Base-by-base conservation (phyloP, 139 green algal species). In the Micractinium sp. region DNA sequence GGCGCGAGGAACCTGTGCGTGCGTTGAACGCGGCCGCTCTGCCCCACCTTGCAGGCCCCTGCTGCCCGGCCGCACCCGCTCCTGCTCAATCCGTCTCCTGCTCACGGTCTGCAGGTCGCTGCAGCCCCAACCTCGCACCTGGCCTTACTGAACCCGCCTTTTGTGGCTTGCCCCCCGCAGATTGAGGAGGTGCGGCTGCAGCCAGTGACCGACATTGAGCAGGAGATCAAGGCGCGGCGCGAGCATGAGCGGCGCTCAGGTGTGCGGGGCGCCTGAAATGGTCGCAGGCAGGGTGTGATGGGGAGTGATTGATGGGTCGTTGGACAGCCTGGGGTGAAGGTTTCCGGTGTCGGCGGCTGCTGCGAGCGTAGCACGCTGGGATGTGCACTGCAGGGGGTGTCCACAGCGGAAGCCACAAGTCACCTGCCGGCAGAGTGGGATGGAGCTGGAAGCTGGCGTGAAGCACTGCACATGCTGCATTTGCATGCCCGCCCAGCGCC, bases 161-260 rank as follows among this genome's bases (percentile, higher is more conserved):
- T 85, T n/a, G 14, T 33, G 56, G 20, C 0, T 41, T 3, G 9
- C 47, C 47, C 47, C 47, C 7, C 47, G 92, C 94, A 98, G 90
- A 88, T 95, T 39, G 89, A 93, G 60, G 85, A 92, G 89, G 91
- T 94, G 38, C 71, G 60, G 4, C 73, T 95, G 91, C n/a, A 89
- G 66, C 18, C 89, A 18, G 87, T 95, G 16, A 56, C 86, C 20
- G 93, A 98, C 93, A 97, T 99, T 60, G 95, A 99, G 92, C 89
- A 94, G 47, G 98, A 99, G 94, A 95, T 99, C 36, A 95, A 96
- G 90, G 76, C 61, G 36, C 89, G 97, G 60, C 89, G 91, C 22
- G 92, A 95, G 81, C 89, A 96, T 5, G 90, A 92, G 87, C 82
- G 80, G 23, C 81, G 91, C 60, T 84, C 33, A 31, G 87, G 82